Conservation (phyloP, 345 rosid genomes). For the Arabidopsis arenosa region DNA sequence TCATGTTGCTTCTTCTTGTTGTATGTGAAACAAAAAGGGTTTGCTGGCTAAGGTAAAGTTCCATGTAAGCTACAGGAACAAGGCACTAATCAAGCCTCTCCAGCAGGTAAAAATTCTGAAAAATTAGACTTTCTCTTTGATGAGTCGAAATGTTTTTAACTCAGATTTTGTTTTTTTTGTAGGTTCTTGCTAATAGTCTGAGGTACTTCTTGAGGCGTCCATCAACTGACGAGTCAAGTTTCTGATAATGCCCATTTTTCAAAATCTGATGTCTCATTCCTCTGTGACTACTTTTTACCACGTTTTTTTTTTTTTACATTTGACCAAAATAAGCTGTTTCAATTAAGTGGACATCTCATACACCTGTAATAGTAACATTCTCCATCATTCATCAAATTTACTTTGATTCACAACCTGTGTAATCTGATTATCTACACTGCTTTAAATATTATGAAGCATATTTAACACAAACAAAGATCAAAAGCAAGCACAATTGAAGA, state of each 20-base stretch:
- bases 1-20: conserved; percentile 25
- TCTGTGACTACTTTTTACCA: conserved; percentile 9
- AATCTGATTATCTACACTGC: not conserved
- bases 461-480: conserved; percentile 16
- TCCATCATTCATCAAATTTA: conserved; percentile 24
- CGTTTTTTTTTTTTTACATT: not conserved
- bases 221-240: conserved; percentile 73
- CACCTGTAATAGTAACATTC: conserved; percentile 40
- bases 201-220: conserved; percentile 87
- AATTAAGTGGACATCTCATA: conserved; percentile 25
- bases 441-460: not conserved
- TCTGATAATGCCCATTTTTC: conserved; percentile 42
- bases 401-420: conserved; percentile 18
- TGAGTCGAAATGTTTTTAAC: not conserved
- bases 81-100: conserved; percentile 89
- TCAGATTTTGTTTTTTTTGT: not conserved
- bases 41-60: conserved; percentile 95
- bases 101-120: conserved; percentile 61
- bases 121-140: not conserved
- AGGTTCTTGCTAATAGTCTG: conserved; percentile 81
- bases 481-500: conserved; percentile 19
- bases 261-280: not conserved
- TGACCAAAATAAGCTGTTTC: conserved; percentile 42
- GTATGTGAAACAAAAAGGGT: conserved; percentile 53
- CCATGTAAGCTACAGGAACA: conserved; percentile 86